Evolutionary conservation across 176 grass and related monocot species (phyloP).

Genomic region (Canna indica): DNA sequence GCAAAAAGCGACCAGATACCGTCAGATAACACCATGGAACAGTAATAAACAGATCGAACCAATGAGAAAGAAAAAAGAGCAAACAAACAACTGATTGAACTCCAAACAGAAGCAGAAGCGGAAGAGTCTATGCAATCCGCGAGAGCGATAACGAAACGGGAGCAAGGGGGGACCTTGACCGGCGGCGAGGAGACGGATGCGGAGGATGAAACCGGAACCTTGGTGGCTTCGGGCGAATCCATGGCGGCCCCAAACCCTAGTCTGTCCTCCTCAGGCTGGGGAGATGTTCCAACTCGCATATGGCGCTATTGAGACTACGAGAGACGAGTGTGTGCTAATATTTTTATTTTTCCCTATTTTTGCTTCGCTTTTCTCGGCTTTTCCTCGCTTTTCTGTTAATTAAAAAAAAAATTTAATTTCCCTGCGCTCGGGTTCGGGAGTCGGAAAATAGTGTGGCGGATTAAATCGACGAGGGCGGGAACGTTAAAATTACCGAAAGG

Average conservation of each 20-base stretch:
- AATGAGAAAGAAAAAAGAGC: too few relatives aligned
- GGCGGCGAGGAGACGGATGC: not conserved
- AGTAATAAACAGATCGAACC: not conserved
- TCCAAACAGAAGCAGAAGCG: not conserved
- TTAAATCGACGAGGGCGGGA: constrained; percentile 14
- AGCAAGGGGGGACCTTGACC: not conserved
- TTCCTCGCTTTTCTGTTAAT: not conserved
- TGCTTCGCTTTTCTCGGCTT: not conserved
- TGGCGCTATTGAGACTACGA: not conserved
- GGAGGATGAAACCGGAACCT: not conserved
- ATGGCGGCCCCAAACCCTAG: constrained; percentile 3
- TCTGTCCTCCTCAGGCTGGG: not conserved
- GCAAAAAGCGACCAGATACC: not conserved
- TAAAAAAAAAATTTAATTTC: not conserved
- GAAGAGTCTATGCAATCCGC: too few relatives aligned
- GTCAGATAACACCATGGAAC: not conserved
- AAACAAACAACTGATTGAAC: not conserved
- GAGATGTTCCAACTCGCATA: too few relatives aligned
- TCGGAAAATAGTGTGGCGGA: not conserved
- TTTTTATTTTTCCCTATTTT: not conserved
- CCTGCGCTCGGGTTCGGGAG: not conserved
- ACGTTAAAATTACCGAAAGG: constrained; percentile 5
- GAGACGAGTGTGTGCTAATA: not conserved
- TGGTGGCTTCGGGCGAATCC: constrained; percentile 5
- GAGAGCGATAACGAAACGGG: not conserved